Evolutionary conservation across 441 rosid species (phyloP).

Genomic region (Eutrema salsugineum): DNA sequence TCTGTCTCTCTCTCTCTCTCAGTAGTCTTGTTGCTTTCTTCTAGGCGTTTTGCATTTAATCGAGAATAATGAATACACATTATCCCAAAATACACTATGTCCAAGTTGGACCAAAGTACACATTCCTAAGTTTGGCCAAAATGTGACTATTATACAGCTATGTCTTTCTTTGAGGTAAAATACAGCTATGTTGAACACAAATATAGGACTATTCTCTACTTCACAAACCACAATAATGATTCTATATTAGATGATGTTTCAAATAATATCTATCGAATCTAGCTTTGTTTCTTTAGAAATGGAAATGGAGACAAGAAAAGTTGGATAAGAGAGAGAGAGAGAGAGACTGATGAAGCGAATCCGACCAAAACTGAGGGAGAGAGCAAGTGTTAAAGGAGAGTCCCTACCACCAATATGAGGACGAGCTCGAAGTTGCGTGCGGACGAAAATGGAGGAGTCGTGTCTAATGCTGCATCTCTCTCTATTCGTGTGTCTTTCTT

Average conservation of each 20-base stretch:
- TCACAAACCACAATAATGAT: background rate
- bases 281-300: background rate
- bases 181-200: background rate
- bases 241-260: background rate
- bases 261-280: background rate
- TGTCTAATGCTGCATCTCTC: constrained; percentile 24
- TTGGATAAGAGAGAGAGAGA: constrained; percentile 11
- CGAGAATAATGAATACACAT: background rate
- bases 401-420: constrained; percentile 19
- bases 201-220: background rate
- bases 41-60: constrained; percentile 21
- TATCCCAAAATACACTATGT: background rate
- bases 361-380: constrained; percentile 28
- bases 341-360: constrained; percentile 9
- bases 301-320: constrained; percentile 5
- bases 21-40: constrained; percentile 30
- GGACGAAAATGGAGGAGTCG: constrained; percentile 10
- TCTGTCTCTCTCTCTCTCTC: background rate
- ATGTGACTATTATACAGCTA: constrained; percentile 3
- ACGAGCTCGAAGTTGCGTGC: constrained; percentile 11
- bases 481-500: constrained; percentile 6
- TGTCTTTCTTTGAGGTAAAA: too few relatives aligned
- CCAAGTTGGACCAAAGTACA: constrained; percentile 9
- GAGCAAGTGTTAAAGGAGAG: constrained; percentile 22
- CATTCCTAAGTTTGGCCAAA: constrained; percentile 3